Conservation (phyloP, 163 green algal species). For the Chlamydomonas reinhardtii region DNA sequence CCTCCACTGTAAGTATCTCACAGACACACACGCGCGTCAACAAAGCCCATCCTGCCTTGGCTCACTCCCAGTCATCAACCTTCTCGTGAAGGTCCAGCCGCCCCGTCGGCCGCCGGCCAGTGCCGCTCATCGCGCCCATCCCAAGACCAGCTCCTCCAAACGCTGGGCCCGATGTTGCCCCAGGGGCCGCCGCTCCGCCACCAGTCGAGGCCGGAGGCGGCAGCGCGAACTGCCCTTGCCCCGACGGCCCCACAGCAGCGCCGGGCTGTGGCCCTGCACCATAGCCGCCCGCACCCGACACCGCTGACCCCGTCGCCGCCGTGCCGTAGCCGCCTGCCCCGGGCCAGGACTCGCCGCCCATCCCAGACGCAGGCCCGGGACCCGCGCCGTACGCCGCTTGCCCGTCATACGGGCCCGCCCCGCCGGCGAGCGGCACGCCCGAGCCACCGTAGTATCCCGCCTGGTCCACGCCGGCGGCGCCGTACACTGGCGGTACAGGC, state of each 20-base stretch:
- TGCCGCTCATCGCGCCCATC: not conserved
- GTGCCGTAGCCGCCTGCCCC: not conserved
- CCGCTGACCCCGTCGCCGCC: not conserved
- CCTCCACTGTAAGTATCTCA: too few relatives aligned
- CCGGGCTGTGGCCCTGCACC: not conserved
- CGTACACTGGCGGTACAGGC: not conserved
- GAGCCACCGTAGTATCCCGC: too few relatives aligned
- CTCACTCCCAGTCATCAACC: conserved; percentile 35
- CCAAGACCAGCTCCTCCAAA: not conserved
- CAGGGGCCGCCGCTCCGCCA: not conserved
- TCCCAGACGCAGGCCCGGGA: not conserved
- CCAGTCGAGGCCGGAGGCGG: not conserved
- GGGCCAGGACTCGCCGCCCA: not conserved
- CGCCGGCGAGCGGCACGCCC: too few relatives aligned
- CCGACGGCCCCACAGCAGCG: not conserved
- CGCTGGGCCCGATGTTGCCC: too few relatives aligned
- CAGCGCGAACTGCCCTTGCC: not conserved
- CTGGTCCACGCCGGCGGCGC: too few relatives aligned
- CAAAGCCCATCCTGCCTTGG: not conserved
- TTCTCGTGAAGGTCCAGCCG: conserved; percentile 23
- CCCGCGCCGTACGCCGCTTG: too few relatives aligned
- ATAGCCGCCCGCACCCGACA: not conserved
- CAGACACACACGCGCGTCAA: not conserved
- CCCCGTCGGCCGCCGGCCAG: not conserved
- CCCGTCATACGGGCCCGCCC: too few relatives aligned